Evolutionary conservation across 306 rosid species (phyloP).

Genomic region (Hippophae rhamnoides): DNA sequence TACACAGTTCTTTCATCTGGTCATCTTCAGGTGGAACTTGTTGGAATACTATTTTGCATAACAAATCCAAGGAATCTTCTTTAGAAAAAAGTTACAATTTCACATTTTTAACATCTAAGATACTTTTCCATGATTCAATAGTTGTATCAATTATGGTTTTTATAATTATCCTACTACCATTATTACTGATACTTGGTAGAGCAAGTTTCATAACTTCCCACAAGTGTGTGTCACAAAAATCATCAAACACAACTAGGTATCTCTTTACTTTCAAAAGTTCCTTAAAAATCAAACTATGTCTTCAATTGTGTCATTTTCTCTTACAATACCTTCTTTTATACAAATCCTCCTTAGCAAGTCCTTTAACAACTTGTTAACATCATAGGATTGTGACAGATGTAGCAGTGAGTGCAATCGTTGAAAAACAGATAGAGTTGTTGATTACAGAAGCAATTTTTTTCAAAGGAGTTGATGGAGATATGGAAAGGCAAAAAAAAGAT

Average conservation of each 20-base stretch:
- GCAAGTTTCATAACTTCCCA: constrained; percentile 5
- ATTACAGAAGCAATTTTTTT: neutral
- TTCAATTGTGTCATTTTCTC: neutral
- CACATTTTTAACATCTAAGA: constrained; percentile 4
- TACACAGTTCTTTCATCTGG: constrained; percentile 6
- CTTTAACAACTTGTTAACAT: neutral
- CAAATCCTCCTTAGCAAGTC: neutral
- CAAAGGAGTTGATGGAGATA: neutral
- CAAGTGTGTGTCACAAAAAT: constrained; percentile 15
- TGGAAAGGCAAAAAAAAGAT: neutral
- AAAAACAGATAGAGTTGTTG: neutral
- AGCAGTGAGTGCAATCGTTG: neutral
- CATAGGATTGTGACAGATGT: constrained; percentile 2
- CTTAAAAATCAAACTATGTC: neutral
- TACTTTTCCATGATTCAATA: neutral
- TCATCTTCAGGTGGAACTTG: neutral
- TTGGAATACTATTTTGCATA: constrained; percentile 3
- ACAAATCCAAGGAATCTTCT: constrained; percentile 9
- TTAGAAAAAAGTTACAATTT: neutral
- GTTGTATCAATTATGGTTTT: neutral
- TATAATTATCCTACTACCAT: constrained; percentile 7
- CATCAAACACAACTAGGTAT: constrained; percentile 16
- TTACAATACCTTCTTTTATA: neutral
- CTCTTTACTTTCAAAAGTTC: constrained; percentile 8
- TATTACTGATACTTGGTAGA: neutral